A percentile compares a stretch with the other conserved stretches of the same genome.
phyloP scores from a whole-genome alignment of 495 filamentous ascomycete genomes.

The Penicillium canescens region DNA sequence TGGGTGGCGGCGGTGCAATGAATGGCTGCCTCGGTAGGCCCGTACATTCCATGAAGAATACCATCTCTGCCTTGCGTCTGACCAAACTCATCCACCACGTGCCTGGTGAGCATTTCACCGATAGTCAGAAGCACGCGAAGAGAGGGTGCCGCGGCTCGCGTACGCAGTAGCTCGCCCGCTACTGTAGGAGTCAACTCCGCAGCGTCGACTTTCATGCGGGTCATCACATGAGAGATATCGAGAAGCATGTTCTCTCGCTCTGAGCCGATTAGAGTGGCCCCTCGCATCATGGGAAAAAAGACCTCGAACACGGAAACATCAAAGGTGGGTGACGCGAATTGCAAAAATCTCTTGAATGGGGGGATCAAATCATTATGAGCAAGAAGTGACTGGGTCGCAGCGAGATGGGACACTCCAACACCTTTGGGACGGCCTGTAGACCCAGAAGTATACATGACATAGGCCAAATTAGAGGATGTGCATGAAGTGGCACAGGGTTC shows the following conservation, averaged over 20 bases:
- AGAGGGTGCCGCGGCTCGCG: slow-evolving; percentile 57
- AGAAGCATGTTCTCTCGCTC: slow-evolving; percentile 63
- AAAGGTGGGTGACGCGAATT: slow-evolving; percentile 85
- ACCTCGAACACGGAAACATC: slow-evolving; percentile 89
- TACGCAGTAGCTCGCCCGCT: slow-evolving; percentile 64
- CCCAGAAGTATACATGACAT: slow-evolving; percentile 90
- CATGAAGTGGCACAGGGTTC: slow-evolving; percentile 9
- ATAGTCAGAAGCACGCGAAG: slow-evolving; percentile 73
- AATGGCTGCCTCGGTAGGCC: slow-evolving; percentile 81
- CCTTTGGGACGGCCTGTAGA: slow-evolving; percentile 90
- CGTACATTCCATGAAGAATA: slow-evolving; percentile 83
- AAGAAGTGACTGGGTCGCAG: slow-evolving; percentile 73
- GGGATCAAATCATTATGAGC: slow-evolving; percentile 77
- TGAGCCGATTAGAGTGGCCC: slow-evolving; percentile 68
- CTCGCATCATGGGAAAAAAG: slow-evolving; percentile 76
- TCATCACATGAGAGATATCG: slow-evolving; percentile 67
- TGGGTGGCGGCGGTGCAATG: slow-evolving; percentile 63
- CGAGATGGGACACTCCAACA: slow-evolving; percentile 72
- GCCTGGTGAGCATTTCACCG: slow-evolving; percentile 80
- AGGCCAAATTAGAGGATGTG: slow-evolving; percentile 58
- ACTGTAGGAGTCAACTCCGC: slow-evolving; percentile 85
- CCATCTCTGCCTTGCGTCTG: slow-evolving; percentile 29
- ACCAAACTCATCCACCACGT: slow-evolving; percentile 74
- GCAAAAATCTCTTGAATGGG: slow-evolving; percentile 70
- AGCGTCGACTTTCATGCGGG: slow-evolving; percentile 66